Evolutionary conservation across 768 basidiomycete species (phyloP), one percentile per base, ranked within the genome.

Genomic region (Suillus luteus): DNA sequence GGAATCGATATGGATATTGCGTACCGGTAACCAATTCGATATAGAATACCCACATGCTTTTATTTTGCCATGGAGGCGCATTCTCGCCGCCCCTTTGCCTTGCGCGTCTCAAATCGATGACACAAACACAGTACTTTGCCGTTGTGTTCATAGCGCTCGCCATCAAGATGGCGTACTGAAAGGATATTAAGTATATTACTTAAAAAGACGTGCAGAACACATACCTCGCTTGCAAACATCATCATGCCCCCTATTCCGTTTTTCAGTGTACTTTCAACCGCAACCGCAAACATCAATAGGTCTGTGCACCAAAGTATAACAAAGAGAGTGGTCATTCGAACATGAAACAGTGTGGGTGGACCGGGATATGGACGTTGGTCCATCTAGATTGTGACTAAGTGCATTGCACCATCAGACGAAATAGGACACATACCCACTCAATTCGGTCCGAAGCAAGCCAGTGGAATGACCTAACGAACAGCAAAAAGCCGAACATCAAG

Each of bases 391-490:
- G n/a, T 49, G 9, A 59, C 48, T 62, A 69, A 3, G 65, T 2
- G 40, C 2, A 5, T 54, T 9, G 61, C 65, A 66, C 64, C 15
- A 49, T 59, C 40, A 27, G 27, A 57, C 22, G 19, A 27, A 43
- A 6, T 1, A 61, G 38, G n/a, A 62, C 73, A 73, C 85, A 69
- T 65, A 96, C 96, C 86, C 93, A 96, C 85, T 99, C 97, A 60
- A 99, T 92, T 57, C 97, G 86, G 76, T 99, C 97, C 7, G 88
- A 86, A 63, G 96, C 87, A 38, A 99, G 84, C 97, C 97, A 99
- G 74, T 99, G 97, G 77, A 99, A 99, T 54, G 94, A 95, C 74
- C 98, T 99, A 68, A 97, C 84, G 68, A 97, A 96, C 17, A 98
- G 85, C 12, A 99, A 80, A 71, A 94, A 87, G n/a, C 91, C 90